Percentiles rank a stretch among this genome's conserved stretches.
Conservation (phyloP, 495 filamentous ascomycete genomes). For the Penicillium steckii region DNA sequence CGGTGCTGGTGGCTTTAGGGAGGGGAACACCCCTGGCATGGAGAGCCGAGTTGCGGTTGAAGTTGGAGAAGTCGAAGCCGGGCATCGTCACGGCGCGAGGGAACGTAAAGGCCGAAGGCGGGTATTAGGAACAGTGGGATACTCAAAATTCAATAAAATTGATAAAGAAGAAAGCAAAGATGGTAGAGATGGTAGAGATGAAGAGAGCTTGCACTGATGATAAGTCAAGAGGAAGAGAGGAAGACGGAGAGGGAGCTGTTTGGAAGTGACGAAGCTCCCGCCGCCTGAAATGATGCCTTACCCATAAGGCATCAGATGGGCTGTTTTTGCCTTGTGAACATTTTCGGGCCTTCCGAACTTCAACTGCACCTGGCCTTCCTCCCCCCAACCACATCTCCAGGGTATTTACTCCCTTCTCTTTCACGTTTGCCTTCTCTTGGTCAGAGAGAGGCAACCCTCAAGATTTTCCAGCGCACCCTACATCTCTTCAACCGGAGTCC, state of each 20-base stretch:
- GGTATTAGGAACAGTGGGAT: not conserved
- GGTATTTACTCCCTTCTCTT: conserved; percentile 5
- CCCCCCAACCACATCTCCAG: conserved; percentile 6
- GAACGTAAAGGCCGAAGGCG: conserved; percentile 5
- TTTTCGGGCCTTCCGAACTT: conserved; percentile 19
- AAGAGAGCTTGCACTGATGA: conserved; percentile 11
- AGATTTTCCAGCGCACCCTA: conserved; percentile 42
- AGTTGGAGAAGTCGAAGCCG: conserved; percentile 99
- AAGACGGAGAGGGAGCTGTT: conserved; percentile 4
- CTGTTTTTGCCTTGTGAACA: conserved; percentile 35
- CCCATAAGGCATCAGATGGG: conserved; percentile 25
- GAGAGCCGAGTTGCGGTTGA: conserved; percentile 95
- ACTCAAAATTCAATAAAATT: not conserved
- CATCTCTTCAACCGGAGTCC: conserved; percentile 42
- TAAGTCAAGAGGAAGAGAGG: not conserved
- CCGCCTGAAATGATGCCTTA: conserved; percentile 38
- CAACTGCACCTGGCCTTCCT: conserved; percentile 1
- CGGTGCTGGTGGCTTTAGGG: conserved; percentile 97
- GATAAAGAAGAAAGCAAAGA: conserved; percentile 13
- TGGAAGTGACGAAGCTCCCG: conserved; percentile 16
- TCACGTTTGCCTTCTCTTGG: conserved; percentile 15
- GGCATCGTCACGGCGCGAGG: conserved; percentile 64
- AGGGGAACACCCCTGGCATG: conserved; percentile 90
- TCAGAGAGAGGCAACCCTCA: conserved; percentile 26
- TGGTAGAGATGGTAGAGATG: conserved; percentile 27